A percentile compares a stretch with the other conserved stretches of the same genome.
Evolutionary conservation across 805 yeast genomes (phyloP).

Genomic region (Kodamaea leandrae): DNA sequence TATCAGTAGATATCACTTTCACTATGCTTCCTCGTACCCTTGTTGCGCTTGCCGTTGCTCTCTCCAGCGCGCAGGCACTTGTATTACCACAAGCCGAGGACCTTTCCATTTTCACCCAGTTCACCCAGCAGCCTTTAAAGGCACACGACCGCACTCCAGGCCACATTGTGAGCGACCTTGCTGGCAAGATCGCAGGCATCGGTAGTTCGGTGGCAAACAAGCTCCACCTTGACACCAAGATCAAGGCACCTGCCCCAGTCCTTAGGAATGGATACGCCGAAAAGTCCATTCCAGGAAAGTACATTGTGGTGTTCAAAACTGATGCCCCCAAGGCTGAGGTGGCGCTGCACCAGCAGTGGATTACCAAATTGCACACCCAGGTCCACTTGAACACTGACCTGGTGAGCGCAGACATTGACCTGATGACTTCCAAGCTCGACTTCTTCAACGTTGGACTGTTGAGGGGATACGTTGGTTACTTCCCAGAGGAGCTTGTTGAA

Average conservation of each 20-base stretch:
- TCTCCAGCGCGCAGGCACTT: constrained; percentile 3
- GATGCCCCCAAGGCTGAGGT: constrained; percentile 5
- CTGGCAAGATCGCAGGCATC: neutral
- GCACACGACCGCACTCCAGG: neutral
- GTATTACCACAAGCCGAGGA: constrained; percentile 7
- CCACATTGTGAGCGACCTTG: neutral
- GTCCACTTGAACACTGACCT: constrained; percentile 1
- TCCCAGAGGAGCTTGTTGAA: constrained; percentile 18
- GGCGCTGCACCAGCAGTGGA: constrained; percentile 11
- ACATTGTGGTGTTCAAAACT: constrained; percentile 15
- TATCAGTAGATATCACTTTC: no score
- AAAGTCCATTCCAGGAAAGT: constrained; percentile 11
- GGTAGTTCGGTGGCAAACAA: neutral
- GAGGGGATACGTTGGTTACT: constrained; percentile 21
- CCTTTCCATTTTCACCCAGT: constrained; percentile 8
- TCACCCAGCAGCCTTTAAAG: constrained; percentile 1
- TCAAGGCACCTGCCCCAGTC: constrained; percentile 3
- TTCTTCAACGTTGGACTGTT: constrained; percentile 13
- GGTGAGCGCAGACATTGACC: constrained; percentile 8
- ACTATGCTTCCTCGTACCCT: constrained; percentile 9
- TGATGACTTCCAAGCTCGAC: constrained; percentile 15
- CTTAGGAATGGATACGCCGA: constrained; percentile 1
- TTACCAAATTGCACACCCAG: constrained; percentile 3
- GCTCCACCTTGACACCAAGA: neutral
- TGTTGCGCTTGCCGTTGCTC: constrained; percentile 6